Conservation (phyloP, 371 early-diverging fungal genomes). For the Blastocladiella emersonii region DNA sequence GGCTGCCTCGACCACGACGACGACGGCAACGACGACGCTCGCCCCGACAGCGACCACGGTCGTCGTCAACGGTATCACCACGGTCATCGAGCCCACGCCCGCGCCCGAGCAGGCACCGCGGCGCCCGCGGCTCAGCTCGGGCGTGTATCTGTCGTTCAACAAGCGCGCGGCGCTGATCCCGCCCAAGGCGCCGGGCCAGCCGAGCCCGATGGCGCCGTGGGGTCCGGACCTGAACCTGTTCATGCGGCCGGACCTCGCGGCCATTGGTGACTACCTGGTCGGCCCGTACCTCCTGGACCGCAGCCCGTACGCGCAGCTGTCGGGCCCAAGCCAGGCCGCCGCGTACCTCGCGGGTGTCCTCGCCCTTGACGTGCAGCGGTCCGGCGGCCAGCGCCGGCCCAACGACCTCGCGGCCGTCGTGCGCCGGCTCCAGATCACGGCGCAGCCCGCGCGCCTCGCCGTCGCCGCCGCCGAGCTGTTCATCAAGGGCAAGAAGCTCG, state of each 20-base stretch:
- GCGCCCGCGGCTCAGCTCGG: too few relatives aligned
- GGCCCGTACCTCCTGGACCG: neutral
- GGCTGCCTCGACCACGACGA: too few relatives aligned
- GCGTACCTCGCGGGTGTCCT: constrained; percentile 16
- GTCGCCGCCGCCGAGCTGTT: too few relatives aligned
- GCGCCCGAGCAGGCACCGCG: too few relatives aligned
- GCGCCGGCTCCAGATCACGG: too few relatives aligned
- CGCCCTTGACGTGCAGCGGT: neutral
- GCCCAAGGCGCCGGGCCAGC: constrained; percentile 22
- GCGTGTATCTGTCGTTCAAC: neutral
- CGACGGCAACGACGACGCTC: neutral
- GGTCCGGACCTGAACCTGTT: constrained; percentile 54
- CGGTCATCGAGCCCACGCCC: neutral
- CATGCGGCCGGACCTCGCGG: constrained; percentile 36
- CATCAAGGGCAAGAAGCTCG: too few relatives aligned
- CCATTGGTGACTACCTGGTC: neutral
- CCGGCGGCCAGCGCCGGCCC: constrained; percentile 10
- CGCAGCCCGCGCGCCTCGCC: too few relatives aligned
- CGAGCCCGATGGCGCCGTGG: constrained; percentile 43
- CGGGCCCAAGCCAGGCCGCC: constrained; percentile 32
- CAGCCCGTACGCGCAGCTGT: neutral
- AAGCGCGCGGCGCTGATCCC: neutral
- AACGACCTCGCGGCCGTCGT: constrained; percentile 20
- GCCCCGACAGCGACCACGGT: too few relatives aligned
- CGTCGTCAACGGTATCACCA: neutral